Percentiles rank a stretch among this genome's conserved stretches.
phyloP scores from a whole-genome alignment of 768 basidiomycete species.

The Hemileccinum impolitum region DNA sequence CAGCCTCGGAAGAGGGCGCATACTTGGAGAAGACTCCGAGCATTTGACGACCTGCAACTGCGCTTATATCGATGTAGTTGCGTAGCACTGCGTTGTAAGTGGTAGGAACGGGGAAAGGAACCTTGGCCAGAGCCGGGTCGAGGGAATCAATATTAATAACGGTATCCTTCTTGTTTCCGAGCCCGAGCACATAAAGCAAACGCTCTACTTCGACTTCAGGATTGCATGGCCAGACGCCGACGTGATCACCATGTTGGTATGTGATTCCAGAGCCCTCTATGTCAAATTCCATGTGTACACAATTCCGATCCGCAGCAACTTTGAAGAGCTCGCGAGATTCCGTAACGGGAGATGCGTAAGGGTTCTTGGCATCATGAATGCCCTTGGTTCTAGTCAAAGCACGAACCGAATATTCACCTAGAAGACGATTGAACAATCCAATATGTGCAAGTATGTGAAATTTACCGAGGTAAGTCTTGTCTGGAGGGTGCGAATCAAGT shows the following conservation, averaged over 20 bases:
- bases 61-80: slow-evolving; percentile 96
- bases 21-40: slow-evolving; percentile 84
- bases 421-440: not conserved
- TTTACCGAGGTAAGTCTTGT: slow-evolving; percentile 92
- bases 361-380: slow-evolving; percentile 98
- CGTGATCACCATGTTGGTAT: slow-evolving; percentile 99
- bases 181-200: slow-evolving; percentile 80
- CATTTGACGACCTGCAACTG: slow-evolving; percentile 91
- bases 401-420: slow-evolving; percentile 93
- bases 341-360: slow-evolving; percentile 81
- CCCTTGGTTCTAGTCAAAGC: slow-evolving; percentile 92
- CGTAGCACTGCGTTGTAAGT: slow-evolving; percentile 91
- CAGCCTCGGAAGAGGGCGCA: slow-evolving; percentile 78
- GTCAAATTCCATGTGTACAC: slow-evolving; percentile 91
- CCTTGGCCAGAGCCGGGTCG: slow-evolving; percentile 96
- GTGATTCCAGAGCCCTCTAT: slow-evolving; percentile 94
- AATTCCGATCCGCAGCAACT: slow-evolving; percentile 73
- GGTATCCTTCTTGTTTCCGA: slow-evolving; percentile 74
- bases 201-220: slow-evolving; percentile 89
- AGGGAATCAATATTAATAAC: slow-evolving; percentile 94
- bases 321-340: slow-evolving; percentile 83
- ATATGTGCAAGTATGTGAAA: not conserved
- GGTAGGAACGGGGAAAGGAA: slow-evolving; percentile 97
- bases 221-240: slow-evolving; percentile 96
- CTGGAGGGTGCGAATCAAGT: slow-evolving; percentile 64